Percentiles rank a stretch among this genome's conserved stretches.
These are phyloP conservation scores for Sporisorium scitamineum DNA, from an alignment of 1,284 basidiomycete species.

Conservation along the genomic window DNA sequence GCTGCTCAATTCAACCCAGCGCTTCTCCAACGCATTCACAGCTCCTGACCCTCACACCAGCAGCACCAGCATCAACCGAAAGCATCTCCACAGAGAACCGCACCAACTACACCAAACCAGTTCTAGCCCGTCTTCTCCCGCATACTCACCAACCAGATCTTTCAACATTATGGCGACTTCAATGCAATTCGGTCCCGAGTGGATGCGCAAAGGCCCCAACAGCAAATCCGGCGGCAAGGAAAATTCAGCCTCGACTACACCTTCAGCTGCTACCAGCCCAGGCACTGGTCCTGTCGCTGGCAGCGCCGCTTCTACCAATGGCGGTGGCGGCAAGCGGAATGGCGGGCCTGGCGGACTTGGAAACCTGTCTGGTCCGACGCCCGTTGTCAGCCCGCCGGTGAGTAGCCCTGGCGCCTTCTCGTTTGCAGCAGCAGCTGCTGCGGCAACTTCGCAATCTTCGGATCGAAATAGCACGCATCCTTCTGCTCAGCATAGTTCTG, in stretches of 20 bases:
- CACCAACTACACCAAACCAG: background rate
- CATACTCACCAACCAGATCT: conserved; percentile 1
- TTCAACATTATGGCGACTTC: conserved; percentile 58
- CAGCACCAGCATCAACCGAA: conserved; percentile 9
- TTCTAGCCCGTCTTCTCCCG: no score
- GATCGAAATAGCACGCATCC: conserved; percentile 26
- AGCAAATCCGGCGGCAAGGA: conserved; percentile 45
- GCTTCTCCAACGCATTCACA: background rate
- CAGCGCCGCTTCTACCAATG: conserved; percentile 17
- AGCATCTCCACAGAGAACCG: background rate
- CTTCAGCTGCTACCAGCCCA: conserved; percentile 33
- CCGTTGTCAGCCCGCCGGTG: conserved; percentile 43
- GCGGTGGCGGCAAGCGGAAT: conserved; percentile 33
- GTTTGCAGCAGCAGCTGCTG: conserved; percentile 59
- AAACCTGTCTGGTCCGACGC: conserved; percentile 36
- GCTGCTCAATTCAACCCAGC: background rate
- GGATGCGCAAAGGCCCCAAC: conserved; percentile 65
- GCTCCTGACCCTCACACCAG: conserved; percentile 9
- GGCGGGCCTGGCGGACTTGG: conserved; percentile 39
- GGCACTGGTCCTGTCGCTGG: conserved; percentile 22
- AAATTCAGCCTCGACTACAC: conserved; percentile 12
- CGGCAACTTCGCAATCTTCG: conserved; percentile 34
- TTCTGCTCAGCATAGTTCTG: conserved; percentile 20
- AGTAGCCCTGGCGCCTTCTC: conserved; percentile 60
- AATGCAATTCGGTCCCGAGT: conserved; percentile 66